phyloP scores from a whole-genome alignment of 768 basidiomycete genomes.

The Kwoniella europaea region DNA sequence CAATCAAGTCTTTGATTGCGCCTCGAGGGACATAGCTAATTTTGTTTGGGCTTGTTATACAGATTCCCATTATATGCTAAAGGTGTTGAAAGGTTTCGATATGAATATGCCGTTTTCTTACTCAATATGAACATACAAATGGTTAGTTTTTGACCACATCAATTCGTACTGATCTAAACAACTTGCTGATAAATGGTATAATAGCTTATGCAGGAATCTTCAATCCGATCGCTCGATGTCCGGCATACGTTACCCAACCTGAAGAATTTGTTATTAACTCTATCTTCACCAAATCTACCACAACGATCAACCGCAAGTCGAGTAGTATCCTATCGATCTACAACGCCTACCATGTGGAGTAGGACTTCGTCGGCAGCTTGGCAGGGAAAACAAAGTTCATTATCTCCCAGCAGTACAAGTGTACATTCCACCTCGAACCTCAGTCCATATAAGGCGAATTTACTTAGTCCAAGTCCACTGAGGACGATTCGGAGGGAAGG shows the following conservation, averaged over 20 bases:
- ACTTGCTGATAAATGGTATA: background rate
- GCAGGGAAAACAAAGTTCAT: background rate
- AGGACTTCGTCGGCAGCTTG: constrained; percentile 15
- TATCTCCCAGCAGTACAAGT: constrained; percentile 9
- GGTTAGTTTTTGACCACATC: constrained; percentile 61
- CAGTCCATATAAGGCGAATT: background rate
- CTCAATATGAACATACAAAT: constrained; percentile 97
- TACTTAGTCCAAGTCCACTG: constrained; percentile 12
- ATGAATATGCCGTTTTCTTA: constrained; percentile 95
- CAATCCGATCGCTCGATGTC: constrained; percentile 86
- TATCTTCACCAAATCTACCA: constrained; percentile 44
- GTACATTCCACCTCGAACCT: background rate
- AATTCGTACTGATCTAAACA: background rate
- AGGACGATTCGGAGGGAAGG: constrained; percentile 1
- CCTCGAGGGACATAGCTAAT: background rate
- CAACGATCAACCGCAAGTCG: background rate
- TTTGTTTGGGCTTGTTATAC: constrained; percentile 60
- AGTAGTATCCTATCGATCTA: constrained; percentile 11
- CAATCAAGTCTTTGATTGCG: constrained; percentile 38
- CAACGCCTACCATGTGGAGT: constrained; percentile 9
- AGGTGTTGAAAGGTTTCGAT: constrained; percentile 94
- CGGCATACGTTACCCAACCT: constrained; percentile 96
- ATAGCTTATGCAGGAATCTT: constrained; percentile 89
- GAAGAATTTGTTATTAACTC: constrained; percentile 84
- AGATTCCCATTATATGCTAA: constrained; percentile 86